phyloP scores from a whole-genome alignment of 2,329 filamentous ascomycete genomes.

The Aschersonia sp. region DNA sequence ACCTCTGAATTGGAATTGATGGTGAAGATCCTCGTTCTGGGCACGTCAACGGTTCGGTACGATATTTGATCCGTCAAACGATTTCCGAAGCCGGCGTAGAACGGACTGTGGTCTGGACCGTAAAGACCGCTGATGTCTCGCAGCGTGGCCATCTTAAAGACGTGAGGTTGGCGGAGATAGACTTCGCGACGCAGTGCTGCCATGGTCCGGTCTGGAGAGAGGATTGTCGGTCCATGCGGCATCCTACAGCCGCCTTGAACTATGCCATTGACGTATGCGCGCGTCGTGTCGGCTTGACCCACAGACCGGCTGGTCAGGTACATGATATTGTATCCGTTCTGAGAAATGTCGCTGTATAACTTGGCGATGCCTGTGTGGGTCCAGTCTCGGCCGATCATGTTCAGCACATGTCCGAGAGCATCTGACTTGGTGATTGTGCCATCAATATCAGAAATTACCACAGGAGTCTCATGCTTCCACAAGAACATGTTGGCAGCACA shows the following conservation, averaged over 20 bases:
- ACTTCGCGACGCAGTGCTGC: conserved; percentile 83
- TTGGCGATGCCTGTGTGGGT: conserved; percentile 95
- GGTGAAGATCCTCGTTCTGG: conserved; percentile 86
- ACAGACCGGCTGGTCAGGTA: conserved; percentile 91
- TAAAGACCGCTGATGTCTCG: conserved; percentile 89
- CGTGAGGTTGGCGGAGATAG: conserved; percentile 89
- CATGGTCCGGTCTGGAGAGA: conserved; percentile 89
- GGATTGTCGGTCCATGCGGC: conserved; percentile 82
- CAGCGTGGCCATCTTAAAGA: conserved; percentile 98
- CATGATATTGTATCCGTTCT: conserved; percentile 97
- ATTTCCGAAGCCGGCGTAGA: conserved; percentile 96
- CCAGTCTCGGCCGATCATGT: conserved; percentile 96
- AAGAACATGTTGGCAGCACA: conserved; percentile 88
- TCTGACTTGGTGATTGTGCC: conserved; percentile 98
- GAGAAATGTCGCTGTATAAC: conserved; percentile 85
- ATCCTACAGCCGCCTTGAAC: conserved; percentile 75
- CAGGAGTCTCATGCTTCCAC: conserved; percentile 81
- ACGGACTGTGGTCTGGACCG: conserved; percentile 60
- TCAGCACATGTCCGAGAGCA: conserved; percentile 83
- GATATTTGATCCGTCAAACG: conserved; percentile 90
- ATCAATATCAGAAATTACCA: conserved; percentile 97
- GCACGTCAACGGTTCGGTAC: conserved; percentile 92
- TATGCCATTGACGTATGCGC: conserved; percentile 80
- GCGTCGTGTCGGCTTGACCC: conserved; percentile 80
- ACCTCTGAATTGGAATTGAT: conserved; percentile 98